Base-by-base conservation (phyloP, 495 filamentous ascomycete species). In the Cudoniella acicularis region DNA sequence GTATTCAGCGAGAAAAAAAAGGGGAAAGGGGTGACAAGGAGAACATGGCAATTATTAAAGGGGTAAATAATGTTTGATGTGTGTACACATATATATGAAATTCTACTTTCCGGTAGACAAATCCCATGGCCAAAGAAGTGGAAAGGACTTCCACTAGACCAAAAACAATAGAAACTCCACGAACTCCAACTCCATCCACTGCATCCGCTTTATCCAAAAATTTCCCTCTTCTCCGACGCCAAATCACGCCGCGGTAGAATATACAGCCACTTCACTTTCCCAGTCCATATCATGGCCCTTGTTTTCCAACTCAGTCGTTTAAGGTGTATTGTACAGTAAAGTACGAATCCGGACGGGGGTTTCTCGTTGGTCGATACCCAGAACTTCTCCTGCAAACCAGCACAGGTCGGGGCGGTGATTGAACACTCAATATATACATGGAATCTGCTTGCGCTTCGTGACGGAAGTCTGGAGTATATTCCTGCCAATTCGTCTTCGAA, bases 71-170 rank as follows among this genome's bases (percentile, higher is more conserved):
- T n/a, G n/a, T n/a, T n/a, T n/a, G n/a, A n/a, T n/a, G n/a, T n/a
- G n/a, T n/a, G n/a, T n/a, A n/a, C n/a, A n/a, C n/a, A n/a, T n/a
- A n/a, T n/a, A n/a, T n/a, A n/a, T n/a, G n/a, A n/a, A n/a, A n/a
- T n/a, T n/a, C n/a, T n/a, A n/a, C n/a, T n/a, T n/a, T n/a, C n/a
- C n/a, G n/a, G n/a, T n/a, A n/a, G n/a, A n/a, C n/a, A n/a, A n/a
- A n/a, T n/a, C n/a, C n/a, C n/a, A n/a, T n/a, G n/a, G n/a, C n/a
- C n/a, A n/a, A n/a, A n/a, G n/a, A n/a, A n/a, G n/a, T n/a, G n/a
- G n/a, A n/a, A n/a, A n/a, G n/a, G n/a, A n/a, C n/a, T 41, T 16
- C 55, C 17, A 56, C 56, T 6, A 66, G 61, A 36, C 57, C 56
- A 56, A 61, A 59, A 18, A 61, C 65, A 26, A 64, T 62, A 17